Evolutionary conservation across 2,329 filamentous ascomycete genomes (phyloP).

Genomic region (Verticillium tricorpus): DNA sequence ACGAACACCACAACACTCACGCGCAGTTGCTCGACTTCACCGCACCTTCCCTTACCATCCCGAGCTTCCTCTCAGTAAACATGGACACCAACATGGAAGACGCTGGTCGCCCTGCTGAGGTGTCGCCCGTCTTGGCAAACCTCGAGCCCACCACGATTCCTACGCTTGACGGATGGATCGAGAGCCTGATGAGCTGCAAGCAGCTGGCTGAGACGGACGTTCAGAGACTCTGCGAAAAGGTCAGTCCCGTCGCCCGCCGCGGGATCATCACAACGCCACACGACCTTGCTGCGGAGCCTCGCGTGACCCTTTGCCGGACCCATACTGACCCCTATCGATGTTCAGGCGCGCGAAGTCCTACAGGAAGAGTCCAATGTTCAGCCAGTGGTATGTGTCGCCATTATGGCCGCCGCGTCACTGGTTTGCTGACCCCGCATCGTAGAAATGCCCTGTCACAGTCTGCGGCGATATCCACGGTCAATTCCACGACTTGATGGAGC

Average conservation of each 20-base stretch:
- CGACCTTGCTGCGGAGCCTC: conserved; percentile 14
- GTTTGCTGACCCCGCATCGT: conserved; percentile 22
- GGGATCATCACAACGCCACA: neutral
- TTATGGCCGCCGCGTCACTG: conserved; percentile 9
- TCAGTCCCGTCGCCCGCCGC: conserved; percentile 36
- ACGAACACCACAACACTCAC: neutral
- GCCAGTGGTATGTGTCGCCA: conserved; percentile 70
- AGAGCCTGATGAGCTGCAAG: conserved; percentile 97
- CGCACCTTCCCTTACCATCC: neutral
- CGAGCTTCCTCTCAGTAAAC: conserved; percentile 2
- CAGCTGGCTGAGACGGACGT: conserved; percentile 93
- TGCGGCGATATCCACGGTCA: conserved; percentile 99
- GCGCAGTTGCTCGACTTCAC: neutral
- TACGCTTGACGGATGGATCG: conserved; percentile 96
- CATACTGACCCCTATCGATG: conserved; percentile 23
- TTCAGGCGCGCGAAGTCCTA: conserved; percentile 86
- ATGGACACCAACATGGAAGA: conserved; percentile 99
- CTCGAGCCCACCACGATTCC: conserved; percentile 83
- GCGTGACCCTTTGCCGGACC: conserved; percentile 21
- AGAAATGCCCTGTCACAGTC: conserved; percentile 98
- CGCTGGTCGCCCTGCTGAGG: conserved; percentile 77
- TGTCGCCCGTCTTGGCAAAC: conserved; percentile 59
- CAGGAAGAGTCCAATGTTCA: conserved; percentile 98
- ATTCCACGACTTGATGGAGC: conserved; percentile 98
- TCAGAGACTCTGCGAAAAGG: conserved; percentile 96